These are phyloP conservation scores for Cladosporium sp. DNA, from an alignment of 2,329 filamentous ascomycete genomes.

Conservation along the genomic window DNA sequence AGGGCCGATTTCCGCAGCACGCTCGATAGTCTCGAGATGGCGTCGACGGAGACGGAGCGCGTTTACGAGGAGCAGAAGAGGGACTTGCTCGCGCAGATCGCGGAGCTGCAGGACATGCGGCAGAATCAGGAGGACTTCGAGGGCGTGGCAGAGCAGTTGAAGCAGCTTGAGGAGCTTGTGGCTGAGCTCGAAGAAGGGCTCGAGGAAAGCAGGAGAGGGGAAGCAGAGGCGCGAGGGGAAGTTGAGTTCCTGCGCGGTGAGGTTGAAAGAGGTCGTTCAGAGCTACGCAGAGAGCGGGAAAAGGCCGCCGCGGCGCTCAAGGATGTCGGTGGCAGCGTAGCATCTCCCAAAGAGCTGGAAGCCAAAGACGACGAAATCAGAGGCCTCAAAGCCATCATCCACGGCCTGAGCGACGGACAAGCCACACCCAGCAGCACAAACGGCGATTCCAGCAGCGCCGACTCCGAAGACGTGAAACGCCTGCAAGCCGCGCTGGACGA, in stretches of 20 bases:
- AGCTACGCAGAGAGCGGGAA: slow-evolving; percentile 83
- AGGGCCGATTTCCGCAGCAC: slow-evolving; percentile 95
- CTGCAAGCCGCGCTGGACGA: slow-evolving; percentile 61
- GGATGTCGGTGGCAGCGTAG: slow-evolving; percentile 44
- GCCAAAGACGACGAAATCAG: slow-evolving; percentile 97
- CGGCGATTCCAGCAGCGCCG: slow-evolving; percentile 3
- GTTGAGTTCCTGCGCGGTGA: slow-evolving; percentile 94
- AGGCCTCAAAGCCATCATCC: slow-evolving; percentile 95
- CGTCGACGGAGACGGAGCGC: slow-evolving; percentile 89
- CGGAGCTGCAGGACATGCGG: slow-evolving; percentile 67
- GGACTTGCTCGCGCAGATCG: slow-evolving; percentile 76
- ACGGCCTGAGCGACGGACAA: slow-evolving; percentile 80
- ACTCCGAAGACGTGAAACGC: slow-evolving; percentile 48
- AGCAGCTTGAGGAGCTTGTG: slow-evolving; percentile 92
- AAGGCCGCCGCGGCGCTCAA: slow-evolving; percentile 64
- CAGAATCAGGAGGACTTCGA: slow-evolving; percentile 86
- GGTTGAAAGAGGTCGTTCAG: slow-evolving; percentile 84
- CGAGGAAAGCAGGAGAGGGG: slow-evolving; percentile 88
- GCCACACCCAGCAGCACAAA: slow-evolving; percentile 28
- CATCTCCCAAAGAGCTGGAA: slow-evolving; percentile 66
- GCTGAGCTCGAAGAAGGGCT: slow-evolving; percentile 95
- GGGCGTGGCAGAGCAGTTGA: slow-evolving; percentile 82
- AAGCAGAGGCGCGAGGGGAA: slow-evolving; percentile 92
- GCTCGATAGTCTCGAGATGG: slow-evolving; percentile 93
- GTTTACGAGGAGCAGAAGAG: slow-evolving; percentile 94